Conservation (phyloP, 2,329 filamentous ascomycete genomes). For the Xylariaceae sp. region DNA sequence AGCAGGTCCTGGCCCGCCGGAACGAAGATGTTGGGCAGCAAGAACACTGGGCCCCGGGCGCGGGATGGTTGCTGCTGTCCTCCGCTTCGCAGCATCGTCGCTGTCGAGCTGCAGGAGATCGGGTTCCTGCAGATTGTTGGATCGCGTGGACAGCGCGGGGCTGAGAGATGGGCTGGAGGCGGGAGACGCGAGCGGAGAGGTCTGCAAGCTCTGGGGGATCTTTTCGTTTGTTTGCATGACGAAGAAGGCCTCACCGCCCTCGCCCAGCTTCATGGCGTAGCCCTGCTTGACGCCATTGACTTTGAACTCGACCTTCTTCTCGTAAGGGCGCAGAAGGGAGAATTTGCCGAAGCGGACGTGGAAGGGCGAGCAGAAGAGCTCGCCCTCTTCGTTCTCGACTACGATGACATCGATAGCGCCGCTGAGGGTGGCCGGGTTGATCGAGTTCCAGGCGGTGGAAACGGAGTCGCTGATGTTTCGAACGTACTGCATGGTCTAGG, state of each 20-base stretch:
- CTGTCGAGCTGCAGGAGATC: constrained; percentile 66
- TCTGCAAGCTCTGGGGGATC: constrained; percentile 91
- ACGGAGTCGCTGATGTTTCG: constrained; percentile 92
- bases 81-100: constrained; percentile 31
- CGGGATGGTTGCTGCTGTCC: constrained; percentile 36
- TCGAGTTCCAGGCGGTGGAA: constrained; percentile 98
- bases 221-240: constrained; percentile 92
- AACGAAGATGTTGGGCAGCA: constrained; percentile 26
- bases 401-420: constrained; percentile 99
- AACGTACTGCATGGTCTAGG: constrained; percentile 85
- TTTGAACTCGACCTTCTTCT: constrained; percentile 98
- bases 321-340: constrained; percentile 86
- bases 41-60: constrained; percentile 47
- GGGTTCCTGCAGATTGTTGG: constrained; percentile 59
- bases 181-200: constrained; percentile 88
- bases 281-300: constrained; percentile 91
- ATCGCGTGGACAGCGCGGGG: constrained; percentile 39
- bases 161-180: constrained; percentile 75
- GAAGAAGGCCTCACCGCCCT: constrained; percentile 97
- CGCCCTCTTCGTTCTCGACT: constrained; percentile 91
- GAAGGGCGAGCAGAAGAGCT: constrained; percentile 88
- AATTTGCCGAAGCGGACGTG: constrained; percentile 99
- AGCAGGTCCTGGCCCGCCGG: constrained; percentile 44
- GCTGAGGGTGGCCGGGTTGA: constrained; percentile 95
- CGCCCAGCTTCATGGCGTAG: constrained; percentile 97